Percentiles rank a stretch among this genome's conserved stretches.
These are phyloP conservation scores for Lecanicillium sp. DNA, from an alignment of 2,329 filamentous ascomycete genomes.

Conservation along the genomic window DNA sequence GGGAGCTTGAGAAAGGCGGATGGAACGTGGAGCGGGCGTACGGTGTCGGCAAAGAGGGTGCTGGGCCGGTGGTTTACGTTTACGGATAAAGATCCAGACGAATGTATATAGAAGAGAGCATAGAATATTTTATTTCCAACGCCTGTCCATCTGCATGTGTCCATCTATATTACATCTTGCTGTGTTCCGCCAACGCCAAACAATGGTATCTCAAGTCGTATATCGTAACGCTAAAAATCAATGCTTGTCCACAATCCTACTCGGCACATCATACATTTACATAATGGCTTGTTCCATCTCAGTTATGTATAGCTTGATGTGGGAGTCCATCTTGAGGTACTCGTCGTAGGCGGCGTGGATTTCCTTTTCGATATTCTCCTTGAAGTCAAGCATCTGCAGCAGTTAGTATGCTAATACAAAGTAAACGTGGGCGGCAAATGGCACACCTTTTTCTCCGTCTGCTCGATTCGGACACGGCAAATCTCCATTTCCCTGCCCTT, in stretches of 20 bases:
- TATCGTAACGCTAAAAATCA: not conserved
- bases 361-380: constrained; percentile 94
- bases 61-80: constrained; percentile 57
- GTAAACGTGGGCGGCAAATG: constrained; percentile 7
- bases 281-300: constrained; percentile 91
- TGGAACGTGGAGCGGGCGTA: constrained; percentile 49
- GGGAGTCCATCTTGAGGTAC: constrained; percentile 94
- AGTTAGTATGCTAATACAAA: constrained; percentile 18
- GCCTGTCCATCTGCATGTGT: too few relatives aligned
- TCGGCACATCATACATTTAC: constrained; percentile 4
- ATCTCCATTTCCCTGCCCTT: constrained; percentile 91
- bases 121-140: not conserved
- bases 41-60: constrained; percentile 48
- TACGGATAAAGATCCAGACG: constrained; percentile 1
- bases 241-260: not conserved
- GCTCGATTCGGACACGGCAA: constrained; percentile 86
- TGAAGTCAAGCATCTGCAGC: constrained; percentile 88
- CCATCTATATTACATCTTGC: not conserved
- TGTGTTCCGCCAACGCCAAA: not conserved
- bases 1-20: constrained; percentile 45
- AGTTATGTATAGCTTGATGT: constrained; percentile 95
- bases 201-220: too few relatives aligned
- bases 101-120: too few relatives aligned
- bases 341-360: constrained; percentile 85
- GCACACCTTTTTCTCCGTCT: constrained; percentile 94